Evolutionary conservation across 2,329 filamentous ascomycete genomes (phyloP), one percentile per base, ranked within the genome.

Genomic region (Claviceps quebecensis): DNA sequence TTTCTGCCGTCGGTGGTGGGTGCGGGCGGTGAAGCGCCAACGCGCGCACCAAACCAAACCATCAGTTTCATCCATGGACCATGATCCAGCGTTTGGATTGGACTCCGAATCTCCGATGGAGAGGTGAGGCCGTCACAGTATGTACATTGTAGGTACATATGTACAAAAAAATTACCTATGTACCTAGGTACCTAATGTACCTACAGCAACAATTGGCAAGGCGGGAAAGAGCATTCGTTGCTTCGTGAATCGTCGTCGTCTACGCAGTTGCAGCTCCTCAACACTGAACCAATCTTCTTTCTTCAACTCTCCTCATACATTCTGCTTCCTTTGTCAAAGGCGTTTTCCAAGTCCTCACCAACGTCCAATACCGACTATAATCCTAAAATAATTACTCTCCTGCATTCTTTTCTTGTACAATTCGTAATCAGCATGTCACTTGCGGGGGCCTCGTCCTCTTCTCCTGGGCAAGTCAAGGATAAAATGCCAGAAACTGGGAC

Each of bases 21-120:
- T 19, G 26, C 55, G 50, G 51, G 60, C 60, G 57, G 49, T 65
- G 57, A 47, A 23, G 43, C 22, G 43, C 19, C n/a, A 22, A 19
- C 19, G 19, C 19, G n/a, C n/a, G n/a, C n/a, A n/a, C n/a, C n/a
- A n/a, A n/a, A n/a, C n/a, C n/a, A n/a, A n/a, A n/a, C n/a, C n/a
- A n/a, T n/a, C n/a, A n/a, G n/a, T n/a, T n/a, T n/a, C n/a, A n/a
- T n/a, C n/a, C n/a, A n/a, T n/a, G n/a, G n/a, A n/a, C n/a, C n/a
- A 19, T 2, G 19, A 19, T 19, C 19, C 19, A 19, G 2, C 19
- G 19, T 19, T 19, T 19, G 19, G 19, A 19, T 19, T 19, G 19
- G 19, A 19, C 19, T 19, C 19, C 19, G 19, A 19, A 19, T 19
- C 19, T 19, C 19, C 19, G 19, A 19, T 19, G 19, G 19, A 19